Evolutionary conservation across 345 rosid species (phyloP).

Genomic region (Eucalyptus paniculata): DNA sequence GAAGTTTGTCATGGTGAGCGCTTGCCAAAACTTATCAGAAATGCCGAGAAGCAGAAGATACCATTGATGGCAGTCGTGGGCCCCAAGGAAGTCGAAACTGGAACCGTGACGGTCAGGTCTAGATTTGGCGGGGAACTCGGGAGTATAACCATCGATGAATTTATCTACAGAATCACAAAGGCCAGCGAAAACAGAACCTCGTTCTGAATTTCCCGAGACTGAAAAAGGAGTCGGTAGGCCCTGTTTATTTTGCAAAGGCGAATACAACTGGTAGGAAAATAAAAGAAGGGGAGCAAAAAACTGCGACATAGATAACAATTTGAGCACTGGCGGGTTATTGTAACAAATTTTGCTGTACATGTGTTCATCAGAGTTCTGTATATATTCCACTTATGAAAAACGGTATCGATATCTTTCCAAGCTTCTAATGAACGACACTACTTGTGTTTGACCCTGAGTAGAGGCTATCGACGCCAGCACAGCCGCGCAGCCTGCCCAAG

Average conservation of each 20-base stretch:
- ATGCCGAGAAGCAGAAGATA: constrained; percentile 82
- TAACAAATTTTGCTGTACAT: background rate
- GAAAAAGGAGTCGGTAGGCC: background rate
- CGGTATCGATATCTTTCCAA: background rate
- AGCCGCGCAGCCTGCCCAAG: background rate
- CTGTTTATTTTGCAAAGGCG: background rate
- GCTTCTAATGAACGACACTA: background rate
- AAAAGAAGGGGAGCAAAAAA: background rate
- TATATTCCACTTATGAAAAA: background rate
- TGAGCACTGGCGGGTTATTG: background rate
- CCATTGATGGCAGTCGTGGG: constrained; percentile 93
- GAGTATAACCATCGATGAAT: constrained; percentile 51
- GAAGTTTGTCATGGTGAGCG: constrained; percentile 90
- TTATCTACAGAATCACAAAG: constrained; percentile 37
- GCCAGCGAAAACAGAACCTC: constrained; percentile 36
- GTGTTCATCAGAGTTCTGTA: background rate
- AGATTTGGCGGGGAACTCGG: constrained; percentile 85
- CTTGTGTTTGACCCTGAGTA: background rate
- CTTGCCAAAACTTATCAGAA: constrained; percentile 84
- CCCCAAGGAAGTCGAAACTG: constrained; percentile 71
- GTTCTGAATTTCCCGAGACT: background rate
- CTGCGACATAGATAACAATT: background rate
- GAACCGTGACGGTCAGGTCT: constrained; percentile 66
- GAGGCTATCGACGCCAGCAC: background rate
- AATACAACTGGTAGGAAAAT: background rate